phyloP scores from a whole-genome alignment of 768 basidiomycete species.

The Mycena rosella region DNA sequence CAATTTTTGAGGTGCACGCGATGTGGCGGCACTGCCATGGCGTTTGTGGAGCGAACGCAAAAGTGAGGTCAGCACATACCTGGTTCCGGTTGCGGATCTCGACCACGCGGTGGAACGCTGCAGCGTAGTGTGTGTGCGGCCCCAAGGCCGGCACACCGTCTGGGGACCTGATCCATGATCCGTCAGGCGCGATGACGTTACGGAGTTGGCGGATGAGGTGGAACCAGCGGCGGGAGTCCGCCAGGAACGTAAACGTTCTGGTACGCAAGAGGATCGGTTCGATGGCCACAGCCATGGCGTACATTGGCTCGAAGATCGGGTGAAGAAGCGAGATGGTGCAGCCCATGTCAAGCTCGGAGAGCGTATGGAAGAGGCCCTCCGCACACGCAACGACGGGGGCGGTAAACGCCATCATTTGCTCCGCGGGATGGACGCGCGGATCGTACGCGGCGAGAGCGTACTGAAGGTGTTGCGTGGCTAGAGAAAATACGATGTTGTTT shows the following conservation, averaged over 20 bases:
- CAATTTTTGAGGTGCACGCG: not conserved
- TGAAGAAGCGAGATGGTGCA: not conserved
- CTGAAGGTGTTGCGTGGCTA: not conserved
- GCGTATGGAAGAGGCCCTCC: slow-evolving; percentile 1
- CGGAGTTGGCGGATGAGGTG: not conserved
- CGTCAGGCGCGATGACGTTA: not conserved
- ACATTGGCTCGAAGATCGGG: slow-evolving; percentile 8
- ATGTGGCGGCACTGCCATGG: not conserved
- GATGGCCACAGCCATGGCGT: not conserved
- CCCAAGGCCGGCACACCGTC: not conserved
- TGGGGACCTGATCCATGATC: not conserved
- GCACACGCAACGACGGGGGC: slow-evolving; percentile 5
- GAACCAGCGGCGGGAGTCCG: slow-evolving; percentile 3
- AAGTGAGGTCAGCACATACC: not conserved
- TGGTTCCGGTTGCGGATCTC: slow-evolving; percentile 13
- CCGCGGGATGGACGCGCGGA: not conserved
- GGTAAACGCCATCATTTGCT: not conserved
- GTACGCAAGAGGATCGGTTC: not conserved
- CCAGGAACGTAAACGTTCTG: not conserved
- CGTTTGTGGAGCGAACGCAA: not conserved
- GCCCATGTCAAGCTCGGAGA: not conserved
- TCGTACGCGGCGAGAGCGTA: not conserved
- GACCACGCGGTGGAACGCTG: not conserved
- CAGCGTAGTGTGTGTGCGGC: not conserved
- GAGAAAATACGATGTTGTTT: not conserved